Evolutionary conservation across 2,329 filamentous ascomycete species (phyloP), one percentile per base, ranked within the genome.

Genomic region (Teratosphaeria destructans): DNA sequence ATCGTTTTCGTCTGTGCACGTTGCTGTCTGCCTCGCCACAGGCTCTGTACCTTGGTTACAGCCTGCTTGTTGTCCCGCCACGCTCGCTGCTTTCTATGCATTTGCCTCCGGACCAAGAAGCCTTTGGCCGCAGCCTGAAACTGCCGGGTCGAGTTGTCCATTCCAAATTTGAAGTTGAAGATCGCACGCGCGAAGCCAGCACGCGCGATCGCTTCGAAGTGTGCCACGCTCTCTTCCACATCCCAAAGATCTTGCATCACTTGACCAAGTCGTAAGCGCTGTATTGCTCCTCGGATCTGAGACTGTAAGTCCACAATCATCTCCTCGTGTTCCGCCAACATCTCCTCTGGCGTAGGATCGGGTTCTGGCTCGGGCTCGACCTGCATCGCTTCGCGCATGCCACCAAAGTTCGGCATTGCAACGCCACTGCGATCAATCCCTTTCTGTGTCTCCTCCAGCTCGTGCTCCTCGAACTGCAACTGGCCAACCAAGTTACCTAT

Each of bases 401-500:
- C 95, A 59, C 91, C 91, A 77, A 99, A 99, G 77, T 90, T 96
- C 47, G 94, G 94, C 91, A 99, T 96, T 70, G 84, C 95, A 64
- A 93, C 84, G 58, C 95, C 95, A 63, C 95, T 86, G 74, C 94
- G 95, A 77, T 99, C 94, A 54, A 99, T 84, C 54, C 94, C 94
- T 71, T 96, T 96, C 71, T 99, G 94, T 76, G 92, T 96, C 62
- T 91, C 90, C 74, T 99, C 94, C 32, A 99, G 81, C 71, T 99
- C 95, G 77, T 97, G 93, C 69, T 97, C 90, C 70, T 96, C 94
- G 69, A 99, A 99, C 72, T 97, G 89, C 4, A 99, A 83, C 71
- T 99, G 93, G 37, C 94, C 94, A 59, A 99, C 90, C 52, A 99
- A 80, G 69, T 99, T 99, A 16, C 93, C 94, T 69, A 99, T 99